phyloP scores from a whole-genome alignment of 176 grass and related monocot species.

The Cenchrus purpureus region DNA sequence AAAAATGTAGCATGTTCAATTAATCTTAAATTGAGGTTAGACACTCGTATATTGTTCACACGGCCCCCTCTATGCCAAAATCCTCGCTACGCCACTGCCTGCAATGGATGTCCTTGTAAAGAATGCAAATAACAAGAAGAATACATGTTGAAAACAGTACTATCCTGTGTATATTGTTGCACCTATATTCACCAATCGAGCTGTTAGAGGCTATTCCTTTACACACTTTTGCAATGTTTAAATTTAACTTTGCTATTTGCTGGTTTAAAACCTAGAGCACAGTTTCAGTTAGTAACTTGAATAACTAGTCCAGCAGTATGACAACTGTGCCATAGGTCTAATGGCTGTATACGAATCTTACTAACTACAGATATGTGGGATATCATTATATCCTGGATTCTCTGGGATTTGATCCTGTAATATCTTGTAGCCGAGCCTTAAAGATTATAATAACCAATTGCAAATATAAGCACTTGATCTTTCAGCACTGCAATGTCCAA shows the following conservation, averaged over 20 bases:
- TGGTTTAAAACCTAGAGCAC: background rate
- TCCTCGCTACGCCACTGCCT: background rate
- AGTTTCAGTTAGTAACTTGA: slow-evolving; percentile 3
- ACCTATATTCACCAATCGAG: slow-evolving; percentile 1
- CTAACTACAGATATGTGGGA: background rate
- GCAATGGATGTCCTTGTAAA: slow-evolving; percentile 22
- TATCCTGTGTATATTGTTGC: background rate
- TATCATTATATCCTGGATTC: background rate
- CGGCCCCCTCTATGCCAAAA: no score
- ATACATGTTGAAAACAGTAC: background rate
- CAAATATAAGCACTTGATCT: background rate
- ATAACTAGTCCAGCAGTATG: background rate
- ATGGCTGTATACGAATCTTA: background rate
- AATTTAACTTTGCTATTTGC: background rate
- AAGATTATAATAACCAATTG: background rate
- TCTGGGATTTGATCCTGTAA: background rate
- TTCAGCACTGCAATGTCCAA: slow-evolving; percentile 1
- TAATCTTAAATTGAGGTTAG: no score
- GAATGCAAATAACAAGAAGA: background rate
- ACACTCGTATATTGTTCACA: no score
- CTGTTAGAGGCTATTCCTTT: background rate
- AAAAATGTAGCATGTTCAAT: no score
- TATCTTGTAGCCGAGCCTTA: background rate
- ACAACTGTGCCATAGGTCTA: background rate
- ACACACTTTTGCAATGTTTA: background rate